Evolutionary conservation across 2,329 filamentous ascomycete species (phyloP).

Genomic region (Fusarium sp.): DNA sequence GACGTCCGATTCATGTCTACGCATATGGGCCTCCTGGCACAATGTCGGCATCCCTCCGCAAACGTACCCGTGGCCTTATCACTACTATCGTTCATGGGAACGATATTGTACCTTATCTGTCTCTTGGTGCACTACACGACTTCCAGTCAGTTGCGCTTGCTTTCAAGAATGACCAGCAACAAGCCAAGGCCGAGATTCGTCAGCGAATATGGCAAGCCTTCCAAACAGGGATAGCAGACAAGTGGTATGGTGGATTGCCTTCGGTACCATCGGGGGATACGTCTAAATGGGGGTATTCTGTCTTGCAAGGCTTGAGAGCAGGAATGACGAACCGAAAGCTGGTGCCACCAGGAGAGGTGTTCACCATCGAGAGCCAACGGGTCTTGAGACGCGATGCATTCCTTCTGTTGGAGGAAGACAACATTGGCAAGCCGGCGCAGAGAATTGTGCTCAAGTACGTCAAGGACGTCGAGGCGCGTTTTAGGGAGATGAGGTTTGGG

Average conservation of each 20-base stretch:
- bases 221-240: conserved; percentile 66
- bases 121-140: conserved; percentile 76
- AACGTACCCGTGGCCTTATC: conserved; percentile 74
- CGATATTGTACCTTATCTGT: conserved; percentile 77
- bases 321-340: conserved; percentile 75
- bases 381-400: conserved; percentile 74
- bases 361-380: conserved; percentile 71
- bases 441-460: conserved; percentile 75
- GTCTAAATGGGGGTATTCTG: conserved; percentile 73
- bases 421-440: conserved; percentile 70
- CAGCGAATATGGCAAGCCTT: conserved; percentile 71
- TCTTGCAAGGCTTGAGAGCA: conserved; percentile 69
- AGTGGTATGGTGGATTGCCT: conserved; percentile 62
- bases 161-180: conserved; percentile 74
- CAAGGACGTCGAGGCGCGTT: conserved; percentile 72
- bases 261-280: conserved; percentile 57
- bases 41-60: conserved; percentile 73
- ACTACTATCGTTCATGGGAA: conserved; percentile 76
- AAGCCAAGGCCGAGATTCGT: conserved; percentile 71
- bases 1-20: conserved; percentile 78
- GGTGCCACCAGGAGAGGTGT: conserved; percentile 78
- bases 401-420: conserved; percentile 54
- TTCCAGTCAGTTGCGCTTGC: conserved; percentile 74
- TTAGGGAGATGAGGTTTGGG: conserved; percentile 74
- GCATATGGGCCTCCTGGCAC: conserved; percentile 78